Evolutionary conservation across 208 protist species (phyloP), one percentile per base, ranked within the genome.

Genomic region (Acanthamoeba sp.): DNA sequence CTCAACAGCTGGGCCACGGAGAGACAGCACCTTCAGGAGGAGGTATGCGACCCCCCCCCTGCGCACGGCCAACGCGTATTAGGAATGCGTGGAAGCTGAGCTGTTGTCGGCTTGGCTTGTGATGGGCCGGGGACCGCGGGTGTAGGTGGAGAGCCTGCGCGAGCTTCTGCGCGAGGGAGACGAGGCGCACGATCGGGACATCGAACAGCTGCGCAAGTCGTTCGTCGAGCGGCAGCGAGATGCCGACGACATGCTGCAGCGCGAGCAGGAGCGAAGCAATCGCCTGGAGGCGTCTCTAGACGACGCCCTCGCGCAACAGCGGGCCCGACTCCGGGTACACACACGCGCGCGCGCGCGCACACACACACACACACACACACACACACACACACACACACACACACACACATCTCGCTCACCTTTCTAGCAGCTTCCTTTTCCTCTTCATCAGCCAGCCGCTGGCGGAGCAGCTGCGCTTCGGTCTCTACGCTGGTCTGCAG

Each of bases 131-230:
- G n/a, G n/a, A n/a, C n/a, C n/a, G n/a, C n/a, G n/a, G n/a, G n/a
- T n/a, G n/a, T n/a, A 71, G 62, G 62, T 71, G 62, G 66, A 76
- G 34, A 76, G 66, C 66, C 66, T 76, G 66, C 66, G 66, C 27
- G 66, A 76, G 66, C 27, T 76, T 2, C 34, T 76, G 18, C 62
- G 62, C 7, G 66, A 76, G 66, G 66, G 32, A 7, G 66, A 76
- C 66, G 66, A 76, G 27, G 66, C 29, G 66, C 66, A 76, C 29
- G 66, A 76, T 76, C 27, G 66, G 34, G 66, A 76, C 66, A 76
- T 76, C 7, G 66, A 76, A 18, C 66, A 76, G 29, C 66, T 76
- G 32, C 66, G 66, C 66, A 76, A 76, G 66, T 38, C 66, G 12
- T 7, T 76, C 66, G 9, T 27, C 66, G 66, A 76, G 12, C 66